Conservation (phyloP, 352 stramenopile genomes). For the Pythium insidiosum region DNA sequence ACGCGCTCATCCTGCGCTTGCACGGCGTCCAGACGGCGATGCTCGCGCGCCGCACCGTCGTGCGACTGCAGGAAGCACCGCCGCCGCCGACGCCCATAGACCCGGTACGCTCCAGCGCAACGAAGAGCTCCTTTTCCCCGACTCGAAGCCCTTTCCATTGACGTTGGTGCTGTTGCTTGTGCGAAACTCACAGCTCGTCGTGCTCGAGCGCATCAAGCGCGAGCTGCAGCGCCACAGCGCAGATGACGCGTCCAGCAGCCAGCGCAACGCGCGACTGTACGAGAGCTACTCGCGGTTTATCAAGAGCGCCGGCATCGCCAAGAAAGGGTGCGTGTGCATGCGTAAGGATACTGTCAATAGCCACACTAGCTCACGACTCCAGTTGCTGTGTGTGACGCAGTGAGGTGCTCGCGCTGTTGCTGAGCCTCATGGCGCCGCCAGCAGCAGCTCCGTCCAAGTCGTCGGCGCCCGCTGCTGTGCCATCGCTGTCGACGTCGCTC, state of each 20-base stretch:
- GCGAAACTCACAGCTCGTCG: slow-evolving; percentile 28
- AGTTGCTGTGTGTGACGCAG: slow-evolving; percentile 18
- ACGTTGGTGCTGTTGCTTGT: not conserved
- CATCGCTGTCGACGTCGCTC: slow-evolving; percentile 23
- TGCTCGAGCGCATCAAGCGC: slow-evolving; percentile 76
- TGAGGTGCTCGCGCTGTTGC: slow-evolving; percentile 56
- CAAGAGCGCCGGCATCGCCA: slow-evolving; percentile 65
- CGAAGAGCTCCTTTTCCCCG: no score
- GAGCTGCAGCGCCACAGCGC: slow-evolving; percentile 16
- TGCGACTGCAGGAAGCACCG: slow-evolving; percentile 42
- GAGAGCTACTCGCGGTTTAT: slow-evolving; percentile 74
- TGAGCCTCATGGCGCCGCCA: slow-evolving; percentile 35
- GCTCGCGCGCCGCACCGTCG: slow-evolving; percentile 42
- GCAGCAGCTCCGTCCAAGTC: not conserved
- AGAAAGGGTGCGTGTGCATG: slow-evolving; percentile 49
- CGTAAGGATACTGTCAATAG: no score
- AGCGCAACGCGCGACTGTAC: slow-evolving; percentile 50
- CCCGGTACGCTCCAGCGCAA: no score
- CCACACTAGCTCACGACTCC: not conserved
- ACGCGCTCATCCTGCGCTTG: slow-evolving; percentile 20
- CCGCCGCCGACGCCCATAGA: slow-evolving; percentile 11
- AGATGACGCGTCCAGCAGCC: slow-evolving; percentile 29
- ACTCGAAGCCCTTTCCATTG: no score
- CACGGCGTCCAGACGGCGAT: slow-evolving; percentile 46
- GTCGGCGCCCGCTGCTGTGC: no score